Conservation (phyloP, 2,329 filamentous ascomycete species). For the Alternaria sp. region DNA sequence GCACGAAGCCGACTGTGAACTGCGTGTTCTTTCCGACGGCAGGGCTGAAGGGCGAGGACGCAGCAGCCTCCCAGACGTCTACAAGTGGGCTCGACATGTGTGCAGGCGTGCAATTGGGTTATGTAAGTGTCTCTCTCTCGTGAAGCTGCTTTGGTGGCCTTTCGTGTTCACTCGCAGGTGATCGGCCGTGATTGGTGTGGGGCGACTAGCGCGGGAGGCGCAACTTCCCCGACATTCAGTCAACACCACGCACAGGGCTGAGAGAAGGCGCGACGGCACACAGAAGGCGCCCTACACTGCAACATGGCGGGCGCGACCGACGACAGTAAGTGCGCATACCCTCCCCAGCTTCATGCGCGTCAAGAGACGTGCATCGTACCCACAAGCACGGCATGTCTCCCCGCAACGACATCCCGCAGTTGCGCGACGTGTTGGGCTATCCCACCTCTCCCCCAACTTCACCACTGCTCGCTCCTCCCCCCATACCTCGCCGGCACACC, state of each 20-base stretch:
- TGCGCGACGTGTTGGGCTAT: slow-evolving; percentile 28
- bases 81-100: slow-evolving; percentile 63
- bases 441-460: slow-evolving; percentile 23
- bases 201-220: slow-evolving; percentile 22
- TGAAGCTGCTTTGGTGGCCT: slow-evolving; percentile 38
- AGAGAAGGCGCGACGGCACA: slow-evolving; percentile 17
- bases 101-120: slow-evolving; percentile 24
- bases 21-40: slow-evolving; percentile 81
- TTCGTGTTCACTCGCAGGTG: slow-evolving; percentile 15
- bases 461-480: neutral
- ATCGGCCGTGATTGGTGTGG: slow-evolving; percentile 24
- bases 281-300: slow-evolving; percentile 14
- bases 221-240: slow-evolving; percentile 23
- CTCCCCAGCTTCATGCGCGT: neutral
- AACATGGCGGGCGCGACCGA: slow-evolving; percentile 46
- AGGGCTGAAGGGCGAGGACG: slow-evolving; percentile 83
- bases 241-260: slow-evolving; percentile 6
- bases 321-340: slow-evolving; percentile 39
- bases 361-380: neutral
- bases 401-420: slow-evolving; percentile 13
- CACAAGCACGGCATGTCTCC: slow-evolving; percentile 5
- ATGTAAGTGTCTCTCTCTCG: slow-evolving; percentile 1
- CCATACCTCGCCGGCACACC: slow-evolving; percentile 1
- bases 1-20: slow-evolving; percentile 77
- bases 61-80: slow-evolving; percentile 92